Evolutionary conservation across 2,329 filamentous ascomycete genomes (phyloP).

Genomic region (Fusarium sp.): DNA sequence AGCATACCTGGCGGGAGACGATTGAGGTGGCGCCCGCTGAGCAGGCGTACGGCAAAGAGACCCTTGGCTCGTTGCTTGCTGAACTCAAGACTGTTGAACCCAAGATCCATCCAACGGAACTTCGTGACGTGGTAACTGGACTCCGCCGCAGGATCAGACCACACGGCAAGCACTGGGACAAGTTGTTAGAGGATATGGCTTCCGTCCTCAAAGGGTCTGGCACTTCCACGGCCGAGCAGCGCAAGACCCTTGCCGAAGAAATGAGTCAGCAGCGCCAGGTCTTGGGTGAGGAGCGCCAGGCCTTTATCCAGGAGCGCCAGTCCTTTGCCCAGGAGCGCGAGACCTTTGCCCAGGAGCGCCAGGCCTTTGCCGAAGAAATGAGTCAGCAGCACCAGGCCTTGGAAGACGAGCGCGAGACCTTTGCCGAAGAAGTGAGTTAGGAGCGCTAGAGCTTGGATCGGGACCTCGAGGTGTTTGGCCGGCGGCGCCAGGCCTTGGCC

Average conservation of each 20-base stretch:
- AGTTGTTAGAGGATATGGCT: not conserved
- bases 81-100: not conserved
- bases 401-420: no score
- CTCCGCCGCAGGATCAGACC: not conserved
- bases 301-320: no score
- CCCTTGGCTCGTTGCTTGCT: not conserved
- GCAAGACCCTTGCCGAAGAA: no score
- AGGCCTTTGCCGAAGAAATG: no score
- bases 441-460: not conserved
- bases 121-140: not conserved
- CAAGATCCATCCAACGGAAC: not conserved
- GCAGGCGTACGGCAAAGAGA: not conserved
- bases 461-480: not conserved
- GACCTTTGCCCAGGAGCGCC: no score
- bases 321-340: no score
- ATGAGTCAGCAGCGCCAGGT: no score
- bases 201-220: not conserved
- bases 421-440: no score
- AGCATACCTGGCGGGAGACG: not conserved
- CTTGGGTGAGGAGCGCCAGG: no score
- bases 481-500: not conserved
- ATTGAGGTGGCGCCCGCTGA: not conserved
- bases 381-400: no score
- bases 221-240: not conserved
- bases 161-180: not conserved